phyloP scores from a whole-genome alignment of 2,329 filamentous ascomycete genomes.

The Phaeophleospora eucalypticola region DNA sequence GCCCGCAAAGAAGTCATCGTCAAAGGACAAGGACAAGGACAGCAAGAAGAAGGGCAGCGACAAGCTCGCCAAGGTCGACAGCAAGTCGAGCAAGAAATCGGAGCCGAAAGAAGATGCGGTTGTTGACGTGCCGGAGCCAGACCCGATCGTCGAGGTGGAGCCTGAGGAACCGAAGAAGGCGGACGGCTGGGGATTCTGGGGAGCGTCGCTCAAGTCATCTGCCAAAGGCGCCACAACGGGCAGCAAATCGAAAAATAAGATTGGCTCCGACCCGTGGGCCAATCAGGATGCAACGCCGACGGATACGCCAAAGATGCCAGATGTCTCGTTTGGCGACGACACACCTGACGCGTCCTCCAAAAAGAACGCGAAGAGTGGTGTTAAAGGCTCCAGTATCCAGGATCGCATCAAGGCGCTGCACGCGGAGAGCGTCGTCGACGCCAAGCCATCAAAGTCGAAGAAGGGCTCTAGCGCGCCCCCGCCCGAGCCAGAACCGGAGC shows the following conservation, averaged over 20 bases:
- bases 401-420: conserved; percentile 50
- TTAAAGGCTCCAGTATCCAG: conserved; percentile 44
- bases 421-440: conserved; percentile 35
- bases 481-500: conserved; percentile 18
- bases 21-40: conserved; percentile 26
- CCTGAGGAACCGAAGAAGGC: conserved; percentile 27
- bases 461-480: conserved; percentile 28
- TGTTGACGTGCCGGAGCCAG: conserved; percentile 19
- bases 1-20: conserved; percentile 12
- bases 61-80: conserved; percentile 25
- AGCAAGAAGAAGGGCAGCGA: conserved; percentile 24
- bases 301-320: conserved; percentile 40
- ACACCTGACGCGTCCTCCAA: conserved; percentile 31
- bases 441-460: conserved; percentile 34
- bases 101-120: conserved; percentile 33
- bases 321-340: conserved; percentile 40
- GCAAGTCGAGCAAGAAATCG: conserved; percentile 29
- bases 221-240: background rate
- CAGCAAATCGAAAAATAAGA: conserved; percentile 36
- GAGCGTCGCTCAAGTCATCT: conserved; percentile 37
- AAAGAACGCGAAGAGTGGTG: conserved; percentile 41
- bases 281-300: conserved; percentile 40
- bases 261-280: conserved; percentile 40
- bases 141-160: conserved; percentile 13
- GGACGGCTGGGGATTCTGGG: conserved; percentile 43